Conservation (phyloP, 2,329 filamentous ascomycete species). For the Claviceps digitariae region DNA sequence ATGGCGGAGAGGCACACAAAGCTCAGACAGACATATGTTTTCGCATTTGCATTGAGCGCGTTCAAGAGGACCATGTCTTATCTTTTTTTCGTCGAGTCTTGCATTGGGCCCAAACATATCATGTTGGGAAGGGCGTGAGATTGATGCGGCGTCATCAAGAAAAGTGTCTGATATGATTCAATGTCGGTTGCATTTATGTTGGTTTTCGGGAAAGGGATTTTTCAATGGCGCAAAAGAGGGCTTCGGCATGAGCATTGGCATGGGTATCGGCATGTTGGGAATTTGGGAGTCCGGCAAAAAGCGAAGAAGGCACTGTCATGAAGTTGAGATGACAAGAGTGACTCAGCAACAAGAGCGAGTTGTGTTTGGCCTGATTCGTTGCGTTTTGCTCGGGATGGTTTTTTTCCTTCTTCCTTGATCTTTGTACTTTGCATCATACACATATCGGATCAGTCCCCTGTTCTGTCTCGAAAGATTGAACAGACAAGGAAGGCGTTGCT, state of each 20-base stretch:
- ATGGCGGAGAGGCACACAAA: too few species aligned
- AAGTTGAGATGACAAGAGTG: neutral
- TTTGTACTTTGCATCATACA: neutral
- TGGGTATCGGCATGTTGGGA: neutral
- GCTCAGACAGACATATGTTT: too few species aligned
- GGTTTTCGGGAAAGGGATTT: neutral
- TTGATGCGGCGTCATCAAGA: slow-evolving; percentile 5
- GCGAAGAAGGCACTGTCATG: neutral
- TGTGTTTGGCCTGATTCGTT: too few species aligned
- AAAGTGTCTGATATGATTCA: slow-evolving; percentile 2
- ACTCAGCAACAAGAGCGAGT: too few species aligned
- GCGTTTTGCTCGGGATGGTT: too few species aligned
- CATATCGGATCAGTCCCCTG: neutral
- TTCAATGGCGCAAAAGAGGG: slow-evolving; percentile 1
- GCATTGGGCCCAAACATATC: too few species aligned
- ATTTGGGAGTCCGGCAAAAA: neutral
- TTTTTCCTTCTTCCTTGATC: too few species aligned
- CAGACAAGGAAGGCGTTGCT: slow-evolving; percentile 3
- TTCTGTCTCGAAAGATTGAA: neutral
- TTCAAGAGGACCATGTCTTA: too few species aligned
- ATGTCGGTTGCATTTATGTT: slow-evolving; percentile 4
- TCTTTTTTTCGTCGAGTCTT: too few species aligned
- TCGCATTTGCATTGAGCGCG: too few species aligned
- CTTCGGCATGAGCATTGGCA: too few species aligned
- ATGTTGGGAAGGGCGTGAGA: neutral